These are phyloP conservation scores for Xylaria hypoxylon DNA, from an alignment of 2,329 filamentous ascomycete species.

Conservation along the genomic window DNA sequence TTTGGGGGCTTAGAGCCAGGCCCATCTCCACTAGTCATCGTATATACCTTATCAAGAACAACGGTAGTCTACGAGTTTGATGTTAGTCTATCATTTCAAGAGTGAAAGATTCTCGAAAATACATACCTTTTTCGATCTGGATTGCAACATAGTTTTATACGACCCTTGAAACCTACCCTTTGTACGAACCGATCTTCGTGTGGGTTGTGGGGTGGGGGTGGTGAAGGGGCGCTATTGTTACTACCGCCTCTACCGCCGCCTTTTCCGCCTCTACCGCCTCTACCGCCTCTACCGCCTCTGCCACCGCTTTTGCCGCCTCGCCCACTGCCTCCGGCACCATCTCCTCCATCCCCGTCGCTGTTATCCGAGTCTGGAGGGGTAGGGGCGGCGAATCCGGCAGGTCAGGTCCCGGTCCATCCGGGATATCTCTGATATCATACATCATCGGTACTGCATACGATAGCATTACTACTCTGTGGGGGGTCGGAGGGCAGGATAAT, in stretches of 20 bases:
- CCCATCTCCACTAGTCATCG: no score
- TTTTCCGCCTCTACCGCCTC: not conserved
- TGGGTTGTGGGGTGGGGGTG: not conserved
- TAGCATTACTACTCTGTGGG: slow-evolving; percentile 13
- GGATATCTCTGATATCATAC: not conserved
- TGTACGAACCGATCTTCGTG: not conserved
- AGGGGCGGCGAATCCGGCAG: not conserved
- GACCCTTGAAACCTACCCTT: not conserved
- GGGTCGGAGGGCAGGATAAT: not conserved
- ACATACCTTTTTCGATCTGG: not conserved
- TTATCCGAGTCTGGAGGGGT: not conserved
- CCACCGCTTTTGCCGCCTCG: not conserved
- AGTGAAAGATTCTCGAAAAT: not conserved
- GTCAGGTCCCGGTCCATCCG: not conserved
- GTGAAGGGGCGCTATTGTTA: not conserved
- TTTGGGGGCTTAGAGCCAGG: no score
- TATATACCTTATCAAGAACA: not conserved
- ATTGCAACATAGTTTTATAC: no score
- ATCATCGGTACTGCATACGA: slow-evolving; percentile 3
- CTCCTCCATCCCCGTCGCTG: not conserved
- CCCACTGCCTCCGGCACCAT: not conserved
- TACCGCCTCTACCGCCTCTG: not conserved
- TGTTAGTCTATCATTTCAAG: not conserved
- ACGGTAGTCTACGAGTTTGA: no score
- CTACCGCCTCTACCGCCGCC: not conserved